Base-by-base conservation (phyloP, 371 early-diverging fungal species). In the Apophysomyces trapeziformis region DNA sequence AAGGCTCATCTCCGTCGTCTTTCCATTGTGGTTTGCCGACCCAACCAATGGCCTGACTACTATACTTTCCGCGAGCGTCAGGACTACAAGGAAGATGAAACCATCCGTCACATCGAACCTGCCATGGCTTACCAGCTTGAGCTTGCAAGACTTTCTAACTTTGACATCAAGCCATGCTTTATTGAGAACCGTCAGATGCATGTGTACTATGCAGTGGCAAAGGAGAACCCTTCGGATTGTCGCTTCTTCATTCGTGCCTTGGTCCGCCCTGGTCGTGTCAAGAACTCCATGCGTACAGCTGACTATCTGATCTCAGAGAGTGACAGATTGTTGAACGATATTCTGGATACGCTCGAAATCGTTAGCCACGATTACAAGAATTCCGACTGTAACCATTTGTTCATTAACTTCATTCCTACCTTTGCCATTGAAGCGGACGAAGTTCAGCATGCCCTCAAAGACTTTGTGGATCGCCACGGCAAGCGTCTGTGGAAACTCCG, bases 161-260 rank as follows among this genome's bases (percentile, higher is more conserved):
- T 95, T 87, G 93, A 94, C 57, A 93, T 99, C 78, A 93, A 92
- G 78, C 98, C 97, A 38, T 93, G 93, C 79, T 93, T 94, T 76
- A 89, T 90, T 63, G 95, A 94, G 73, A 95, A 93, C 85, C 89
- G 95, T 66, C 92, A 96, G 68, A 87, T 98, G 81, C 97, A 96
- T 69, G 91, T 97, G 50, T 99, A 99, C 90, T 92, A 95, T 74
- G 96, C 94, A 39, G 89, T 92, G 58, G 95, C 95, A 74, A 97
- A 96, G 83, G 92, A 95, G 75, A 96, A 99, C 76, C 84, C 92
- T 4, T 83, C 94, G 2, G 99, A 99, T 76, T 90, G 92, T 61
- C 89, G 99, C 41, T 95, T 99, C 92, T 99, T 99, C 78, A 92
- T 99, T 54, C 93, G 99, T 61, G 96, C 94, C n/a, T 80, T 99